phyloP scores from a whole-genome alignment of 129 eudicot species.

The Oenanthe sinensis region DNA sequence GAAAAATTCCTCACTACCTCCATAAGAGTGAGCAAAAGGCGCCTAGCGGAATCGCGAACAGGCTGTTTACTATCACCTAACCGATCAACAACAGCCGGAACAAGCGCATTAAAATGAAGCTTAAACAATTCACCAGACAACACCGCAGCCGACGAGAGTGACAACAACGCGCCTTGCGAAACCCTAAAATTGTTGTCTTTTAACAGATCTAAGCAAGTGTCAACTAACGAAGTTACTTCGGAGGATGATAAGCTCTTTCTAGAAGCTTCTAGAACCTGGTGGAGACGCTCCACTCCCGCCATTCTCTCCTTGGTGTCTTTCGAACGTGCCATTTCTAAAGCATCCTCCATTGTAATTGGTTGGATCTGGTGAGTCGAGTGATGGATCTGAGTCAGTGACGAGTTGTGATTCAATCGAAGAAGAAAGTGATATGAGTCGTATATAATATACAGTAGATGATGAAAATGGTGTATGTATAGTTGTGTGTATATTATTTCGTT shows the following conservation, averaged over 20 bases:
- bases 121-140: conserved; percentile 1
- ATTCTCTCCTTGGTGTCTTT: conserved; percentile 7
- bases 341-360: not conserved
- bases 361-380: not conserved
- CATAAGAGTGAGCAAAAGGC: not conserved
- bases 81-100: conserved; percentile 6
- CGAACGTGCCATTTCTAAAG: conserved; percentile 1
- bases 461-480: not conserved
- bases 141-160: conserved; percentile 1
- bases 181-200: conserved; percentile 2
- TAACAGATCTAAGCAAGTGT: conserved; percentile 1
- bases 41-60: not conserved
- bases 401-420: not conserved
- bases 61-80: conserved; percentile 5
- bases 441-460: too few relatives aligned
- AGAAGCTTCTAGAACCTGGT: conserved; percentile 6
- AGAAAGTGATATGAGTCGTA: not conserved
- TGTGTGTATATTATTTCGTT: not conserved
- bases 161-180: not conserved
- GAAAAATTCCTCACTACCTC: not conserved
- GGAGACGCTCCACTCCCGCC: conserved; percentile 12
- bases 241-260: conserved; percentile 4
- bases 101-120: conserved; percentile 3
- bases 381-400: too few relatives aligned
- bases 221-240: not conserved